phyloP scores from a whole-genome alignment of 306 rosid genomes.

The Myrica gale region DNA sequence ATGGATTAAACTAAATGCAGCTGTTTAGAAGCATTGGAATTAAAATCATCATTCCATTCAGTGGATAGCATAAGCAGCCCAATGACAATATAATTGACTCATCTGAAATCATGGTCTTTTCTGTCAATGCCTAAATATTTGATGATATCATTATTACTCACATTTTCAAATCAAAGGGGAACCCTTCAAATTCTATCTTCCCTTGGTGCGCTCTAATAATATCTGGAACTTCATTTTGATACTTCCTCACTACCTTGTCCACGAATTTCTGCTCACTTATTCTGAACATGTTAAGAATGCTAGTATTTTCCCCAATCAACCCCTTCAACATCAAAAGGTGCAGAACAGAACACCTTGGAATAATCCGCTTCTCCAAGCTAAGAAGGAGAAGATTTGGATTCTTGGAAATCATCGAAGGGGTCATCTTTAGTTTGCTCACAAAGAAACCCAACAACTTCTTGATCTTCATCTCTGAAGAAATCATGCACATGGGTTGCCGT shows the following conservation, averaged over 20 bases:
- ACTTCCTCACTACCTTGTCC: conserved; percentile 17
- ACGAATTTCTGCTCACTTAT: conserved; percentile 15
- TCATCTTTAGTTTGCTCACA: conserved; percentile 11
- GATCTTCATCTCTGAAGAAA: conserved; percentile 29
- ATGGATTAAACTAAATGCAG: neutral
- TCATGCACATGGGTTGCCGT: conserved; percentile 19
- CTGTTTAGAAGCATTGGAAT: neutral
- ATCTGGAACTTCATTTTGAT: conserved; percentile 28
- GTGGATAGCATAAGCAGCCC: neutral
- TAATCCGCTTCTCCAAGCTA: conserved; percentile 32
- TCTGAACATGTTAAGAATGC: neutral
- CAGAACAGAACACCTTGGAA: conserved; percentile 32
- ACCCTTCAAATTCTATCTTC: conserved; percentile 28
- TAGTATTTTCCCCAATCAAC: conserved; percentile 7
- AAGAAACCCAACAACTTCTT: conserved; percentile 24
- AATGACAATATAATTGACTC: neutral
- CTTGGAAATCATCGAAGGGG: conserved; percentile 8
- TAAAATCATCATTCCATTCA: neutral
- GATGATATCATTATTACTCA: conserved; percentile 2
- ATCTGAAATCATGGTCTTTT: neutral
- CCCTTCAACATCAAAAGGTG: conserved; percentile 22
- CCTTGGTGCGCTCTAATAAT: conserved; percentile 23
- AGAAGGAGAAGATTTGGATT: neutral
- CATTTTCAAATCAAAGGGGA: conserved; percentile 5
- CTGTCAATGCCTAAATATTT: neutral